Evolutionary conservation across 2,329 filamentous ascomycete species (phyloP).

Genomic region (Microsporum audouinii): DNA sequence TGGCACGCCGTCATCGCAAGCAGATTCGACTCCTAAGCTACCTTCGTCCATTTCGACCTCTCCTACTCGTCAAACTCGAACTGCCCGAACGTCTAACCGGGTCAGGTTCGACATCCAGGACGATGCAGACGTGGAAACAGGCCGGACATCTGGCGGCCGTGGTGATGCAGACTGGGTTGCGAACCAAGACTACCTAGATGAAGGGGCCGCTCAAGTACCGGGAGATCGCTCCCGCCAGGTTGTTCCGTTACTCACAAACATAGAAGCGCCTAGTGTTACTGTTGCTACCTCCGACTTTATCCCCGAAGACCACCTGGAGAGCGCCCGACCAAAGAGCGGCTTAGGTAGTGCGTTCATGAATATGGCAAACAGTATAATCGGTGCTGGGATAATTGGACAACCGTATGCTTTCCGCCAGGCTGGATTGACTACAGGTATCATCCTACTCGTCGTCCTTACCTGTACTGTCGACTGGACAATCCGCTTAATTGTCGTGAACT

Average conservation of each 20-base stretch:
- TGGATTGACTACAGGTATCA: slow-evolving; percentile 66
- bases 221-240: slow-evolving; percentile 39
- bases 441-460: slow-evolving; percentile 69
- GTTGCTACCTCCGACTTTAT: slow-evolving; percentile 51
- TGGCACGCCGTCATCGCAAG: slow-evolving; percentile 8
- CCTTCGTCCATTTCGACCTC: slow-evolving; percentile 34
- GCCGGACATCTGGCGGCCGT: slow-evolving; percentile 12
- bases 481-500: slow-evolving; percentile 90
- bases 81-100: slow-evolving; percentile 56
- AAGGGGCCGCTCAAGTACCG: slow-evolving; percentile 27
- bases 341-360: slow-evolving; percentile 93
- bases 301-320: slow-evolving; percentile 48
- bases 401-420: slow-evolving; percentile 94
- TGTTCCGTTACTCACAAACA: slow-evolving; percentile 64
- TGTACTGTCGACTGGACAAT: slow-evolving; percentile 95
- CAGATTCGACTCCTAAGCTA: slow-evolving; percentile 15
- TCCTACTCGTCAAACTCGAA: slow-evolving; percentile 41
- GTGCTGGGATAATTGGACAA: slow-evolving; percentile 64
- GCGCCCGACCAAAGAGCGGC: slow-evolving; percentile 66
- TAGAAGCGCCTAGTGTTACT: slow-evolving; percentile 69
- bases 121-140: slow-evolving; percentile 21
- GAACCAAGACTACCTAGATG: slow-evolving; percentile 50
- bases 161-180: slow-evolving; percentile 38
- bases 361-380: slow-evolving; percentile 98
- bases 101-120: slow-evolving; percentile 58